Evolutionary conservation across 345 rosid genomes (phyloP).

Genomic region (Citrus cavaleriei): DNA sequence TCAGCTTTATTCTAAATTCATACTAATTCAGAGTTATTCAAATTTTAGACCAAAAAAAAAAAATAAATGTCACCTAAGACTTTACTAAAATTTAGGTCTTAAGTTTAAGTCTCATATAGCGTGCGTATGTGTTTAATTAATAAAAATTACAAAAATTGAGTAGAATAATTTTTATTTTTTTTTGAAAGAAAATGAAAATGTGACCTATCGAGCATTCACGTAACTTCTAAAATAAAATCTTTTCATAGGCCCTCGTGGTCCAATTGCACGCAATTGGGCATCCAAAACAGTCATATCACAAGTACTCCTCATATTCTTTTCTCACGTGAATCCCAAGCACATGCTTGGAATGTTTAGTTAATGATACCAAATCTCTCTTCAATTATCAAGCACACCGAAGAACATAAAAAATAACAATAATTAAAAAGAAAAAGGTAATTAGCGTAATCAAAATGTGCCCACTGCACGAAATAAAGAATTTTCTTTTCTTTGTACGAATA

Average conservation of each 20-base stretch:
- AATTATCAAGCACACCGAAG: neutral
- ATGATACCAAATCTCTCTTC: neutral
- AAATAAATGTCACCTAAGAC: too few relatives aligned
- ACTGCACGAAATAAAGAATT: conserved; percentile 8
- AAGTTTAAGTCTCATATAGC: too few relatives aligned
- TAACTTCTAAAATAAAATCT: neutral
- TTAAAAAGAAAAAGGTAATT: neutral
- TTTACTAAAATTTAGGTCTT: too few relatives aligned
- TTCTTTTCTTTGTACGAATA: neutral
- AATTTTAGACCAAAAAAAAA: too few relatives aligned
- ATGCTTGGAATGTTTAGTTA: neutral
- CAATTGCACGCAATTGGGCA: conserved; percentile 8
- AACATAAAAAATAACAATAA: neutral
- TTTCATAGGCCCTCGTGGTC: neutral
- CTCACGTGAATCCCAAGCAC: neutral
- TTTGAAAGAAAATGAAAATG: too few relatives aligned
- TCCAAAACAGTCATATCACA: neutral
- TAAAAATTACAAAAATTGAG: too few relatives aligned
- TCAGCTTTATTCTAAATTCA: rapidly evolving
- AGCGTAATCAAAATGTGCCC: conserved; percentile 11
- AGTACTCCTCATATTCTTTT: neutral
- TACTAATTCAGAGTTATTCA: too few relatives aligned
- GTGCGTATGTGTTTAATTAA: too few relatives aligned
- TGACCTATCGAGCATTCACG: too few relatives aligned
- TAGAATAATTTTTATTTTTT: too few relatives aligned